Conservation (phyloP, 1,139 yeast genomes). For the Suhomyces panamericanus region DNA sequence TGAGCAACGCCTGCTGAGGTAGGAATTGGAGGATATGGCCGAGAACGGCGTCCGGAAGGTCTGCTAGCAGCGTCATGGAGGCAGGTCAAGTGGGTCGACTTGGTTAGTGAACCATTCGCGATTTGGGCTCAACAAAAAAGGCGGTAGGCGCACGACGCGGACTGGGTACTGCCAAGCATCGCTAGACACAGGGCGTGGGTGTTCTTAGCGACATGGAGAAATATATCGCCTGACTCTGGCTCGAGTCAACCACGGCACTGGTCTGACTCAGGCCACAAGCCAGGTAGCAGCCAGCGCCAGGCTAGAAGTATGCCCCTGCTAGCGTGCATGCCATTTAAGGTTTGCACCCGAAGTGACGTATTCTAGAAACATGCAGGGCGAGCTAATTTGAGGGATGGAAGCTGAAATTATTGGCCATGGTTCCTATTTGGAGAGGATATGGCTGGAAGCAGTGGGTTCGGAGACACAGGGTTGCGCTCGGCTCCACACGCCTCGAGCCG, state of each 20-base stretch:
- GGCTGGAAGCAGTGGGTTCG: too few species aligned
- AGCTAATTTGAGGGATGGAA: background rate
- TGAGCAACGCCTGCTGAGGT: slow-evolving; percentile 37
- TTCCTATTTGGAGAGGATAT: too few species aligned
- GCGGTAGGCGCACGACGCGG: background rate
- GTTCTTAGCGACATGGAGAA: too few species aligned
- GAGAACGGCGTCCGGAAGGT: slow-evolving; percentile 21
- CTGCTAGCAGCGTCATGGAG: slow-evolving; percentile 10
- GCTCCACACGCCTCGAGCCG: too few species aligned
- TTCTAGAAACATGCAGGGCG: slow-evolving; percentile 3
- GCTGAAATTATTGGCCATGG: background rate
- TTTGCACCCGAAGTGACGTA: background rate
- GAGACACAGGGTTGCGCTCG: too few species aligned
- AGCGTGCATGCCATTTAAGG: background rate
- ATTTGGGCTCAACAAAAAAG: slow-evolving; percentile 2
- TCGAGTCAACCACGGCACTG: too few species aligned
- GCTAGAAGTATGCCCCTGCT: background rate
- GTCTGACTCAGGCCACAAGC: background rate
- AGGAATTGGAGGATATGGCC: slow-evolving; percentile 25
- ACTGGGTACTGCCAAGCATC: too few species aligned
- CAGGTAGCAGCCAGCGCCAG: background rate
- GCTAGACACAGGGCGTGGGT: too few species aligned
- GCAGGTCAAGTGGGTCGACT: background rate
- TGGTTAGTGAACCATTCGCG: background rate
- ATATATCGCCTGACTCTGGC: too few species aligned